Conservation (phyloP, 2,329 filamentous ascomycete genomes). For the Talaromyces sp. region DNA sequence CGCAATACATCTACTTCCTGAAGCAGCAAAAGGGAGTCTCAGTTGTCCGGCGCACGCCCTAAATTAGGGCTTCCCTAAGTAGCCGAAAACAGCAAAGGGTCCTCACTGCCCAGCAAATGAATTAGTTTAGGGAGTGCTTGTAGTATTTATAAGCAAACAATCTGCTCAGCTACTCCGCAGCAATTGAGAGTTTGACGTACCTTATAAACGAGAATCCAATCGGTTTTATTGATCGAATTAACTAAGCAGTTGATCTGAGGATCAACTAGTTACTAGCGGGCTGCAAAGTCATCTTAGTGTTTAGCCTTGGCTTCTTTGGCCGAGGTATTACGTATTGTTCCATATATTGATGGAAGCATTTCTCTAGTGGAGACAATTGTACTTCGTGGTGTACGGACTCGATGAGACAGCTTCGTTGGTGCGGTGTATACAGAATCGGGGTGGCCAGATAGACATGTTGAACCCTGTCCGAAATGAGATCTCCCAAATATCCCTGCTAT, state of each 20-base stretch:
- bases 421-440: background rate
- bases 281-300: background rate
- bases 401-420: background rate
- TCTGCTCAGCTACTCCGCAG: background rate
- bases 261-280: background rate
- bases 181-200: background rate
- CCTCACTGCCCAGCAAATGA: background rate
- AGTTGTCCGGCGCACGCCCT: background rate
- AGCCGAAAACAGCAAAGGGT: background rate
- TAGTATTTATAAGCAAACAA: conserved; percentile 1
- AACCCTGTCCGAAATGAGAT: background rate
- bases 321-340: background rate
- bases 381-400: background rate
- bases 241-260: background rate
- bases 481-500: background rate
- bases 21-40: background rate
- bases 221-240: background rate
- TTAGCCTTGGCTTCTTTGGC: background rate
- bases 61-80: background rate
- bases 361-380: background rate
- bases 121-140: conserved; percentile 4
- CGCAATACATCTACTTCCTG: background rate
- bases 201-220: background rate
- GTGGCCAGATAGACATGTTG: background rate
- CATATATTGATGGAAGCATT: background rate